Evolutionary conservation across 1,139 yeast species (phyloP).

Genomic region (Geotrichum klebahnii): DNA sequence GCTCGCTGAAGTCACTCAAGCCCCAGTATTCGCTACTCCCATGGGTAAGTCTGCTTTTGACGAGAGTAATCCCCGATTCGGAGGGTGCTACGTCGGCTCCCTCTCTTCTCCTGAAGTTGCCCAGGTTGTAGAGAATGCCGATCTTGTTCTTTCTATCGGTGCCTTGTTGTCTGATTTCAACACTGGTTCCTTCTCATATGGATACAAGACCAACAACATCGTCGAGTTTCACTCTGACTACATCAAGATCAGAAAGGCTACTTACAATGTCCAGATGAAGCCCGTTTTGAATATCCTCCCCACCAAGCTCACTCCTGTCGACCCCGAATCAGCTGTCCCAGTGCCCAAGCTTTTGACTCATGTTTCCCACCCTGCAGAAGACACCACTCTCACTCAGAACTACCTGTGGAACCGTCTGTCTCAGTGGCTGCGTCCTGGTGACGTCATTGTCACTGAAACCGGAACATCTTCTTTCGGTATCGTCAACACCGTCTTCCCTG

Average conservation of each 20-base stretch:
- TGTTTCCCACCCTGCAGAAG: slow-evolving; percentile 25
- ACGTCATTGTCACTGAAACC: slow-evolving; percentile 76
- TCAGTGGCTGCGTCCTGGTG: slow-evolving; percentile 73
- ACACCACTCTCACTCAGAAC: slow-evolving; percentile 57
- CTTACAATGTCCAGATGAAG: slow-evolving; percentile 77
- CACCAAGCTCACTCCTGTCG: slow-evolving; percentile 17
- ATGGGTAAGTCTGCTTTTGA: slow-evolving; percentile 84
- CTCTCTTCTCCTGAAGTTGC: slow-evolving; percentile 72
- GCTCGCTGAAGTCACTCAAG: slow-evolving; percentile 65
- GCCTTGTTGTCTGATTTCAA: slow-evolving; percentile 82
- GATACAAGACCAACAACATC: slow-evolving; percentile 71
- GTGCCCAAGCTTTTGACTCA: slow-evolving; percentile 27
- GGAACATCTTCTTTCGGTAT: slow-evolving; percentile 91
- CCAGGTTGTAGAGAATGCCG: slow-evolving; percentile 71
- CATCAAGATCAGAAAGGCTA: slow-evolving; percentile 70
- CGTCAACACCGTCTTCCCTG: slow-evolving; percentile 72
- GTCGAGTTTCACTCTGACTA: slow-evolving; percentile 89
- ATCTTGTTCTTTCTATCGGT: slow-evolving; percentile 73
- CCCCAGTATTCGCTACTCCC: slow-evolving; percentile 83
- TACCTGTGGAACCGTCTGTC: slow-evolving; percentile 79
- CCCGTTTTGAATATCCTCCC: slow-evolving; percentile 52
- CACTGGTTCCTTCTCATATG: slow-evolving; percentile 84
- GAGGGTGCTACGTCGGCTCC: slow-evolving; percentile 84
- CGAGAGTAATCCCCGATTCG: slow-evolving; percentile 70
- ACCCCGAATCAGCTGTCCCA: slow-evolving; percentile 25